phyloP scores from a whole-genome alignment of 2,329 filamentous ascomycete genomes.

The Exophiala mesophila region DNA sequence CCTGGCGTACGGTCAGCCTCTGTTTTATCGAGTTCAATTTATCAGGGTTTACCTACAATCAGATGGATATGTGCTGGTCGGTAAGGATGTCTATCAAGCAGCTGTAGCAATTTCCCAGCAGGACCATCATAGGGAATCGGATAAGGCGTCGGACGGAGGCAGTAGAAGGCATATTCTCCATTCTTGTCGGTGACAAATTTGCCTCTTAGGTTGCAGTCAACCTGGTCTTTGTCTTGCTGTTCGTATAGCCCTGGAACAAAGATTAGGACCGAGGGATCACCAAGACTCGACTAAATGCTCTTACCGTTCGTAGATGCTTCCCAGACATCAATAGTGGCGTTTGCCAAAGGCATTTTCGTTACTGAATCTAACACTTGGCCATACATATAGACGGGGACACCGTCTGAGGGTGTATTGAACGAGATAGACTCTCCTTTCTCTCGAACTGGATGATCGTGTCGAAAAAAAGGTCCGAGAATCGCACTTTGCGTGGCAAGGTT shows the following conservation, averaged over 20 bases:
- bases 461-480: slow-evolving; percentile 82
- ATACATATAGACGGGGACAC: slow-evolving; percentile 59
- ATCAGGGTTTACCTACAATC: slow-evolving; percentile 47
- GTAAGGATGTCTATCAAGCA: slow-evolving; percentile 58
- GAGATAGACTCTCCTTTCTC: slow-evolving; percentile 66
- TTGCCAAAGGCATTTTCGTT: slow-evolving; percentile 60
- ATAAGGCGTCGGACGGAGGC: slow-evolving; percentile 56
- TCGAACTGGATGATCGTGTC: slow-evolving; percentile 63
- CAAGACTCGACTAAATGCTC: too few relatives aligned
- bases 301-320: slow-evolving; percentile 68
- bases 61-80: slow-evolving; percentile 62
- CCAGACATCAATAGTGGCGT: slow-evolving; percentile 71
- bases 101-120: slow-evolving; percentile 52
- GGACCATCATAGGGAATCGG: slow-evolving; percentile 55
- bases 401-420: slow-evolving; percentile 45
- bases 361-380: slow-evolving; percentile 54
- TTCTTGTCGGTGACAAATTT: slow-evolving; percentile 63
- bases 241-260: slow-evolving; percentile 52
- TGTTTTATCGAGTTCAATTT: too few relatives aligned
- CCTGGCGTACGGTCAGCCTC: slow-evolving; percentile 31
- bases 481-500: slow-evolving; percentile 65
- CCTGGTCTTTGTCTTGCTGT: slow-evolving; percentile 66
- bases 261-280: background rate
- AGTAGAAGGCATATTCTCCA: slow-evolving; percentile 60
- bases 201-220: slow-evolving; percentile 69